Base-by-base conservation (phyloP, 2,329 filamentous ascomycete genomes). In the Trichoderma atrobrunneum region DNA sequence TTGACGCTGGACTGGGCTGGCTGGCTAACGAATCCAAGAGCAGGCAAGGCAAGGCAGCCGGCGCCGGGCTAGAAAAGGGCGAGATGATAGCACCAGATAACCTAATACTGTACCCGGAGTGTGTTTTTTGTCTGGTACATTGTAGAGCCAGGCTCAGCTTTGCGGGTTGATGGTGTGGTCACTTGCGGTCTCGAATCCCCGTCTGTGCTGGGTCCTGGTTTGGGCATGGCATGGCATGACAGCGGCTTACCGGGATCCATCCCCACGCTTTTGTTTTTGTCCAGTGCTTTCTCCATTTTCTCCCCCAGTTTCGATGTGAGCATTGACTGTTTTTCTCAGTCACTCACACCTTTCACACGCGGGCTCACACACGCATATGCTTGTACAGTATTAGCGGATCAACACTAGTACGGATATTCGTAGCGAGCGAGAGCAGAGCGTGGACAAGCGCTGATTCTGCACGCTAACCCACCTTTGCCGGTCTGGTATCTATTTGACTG, bases 151-250 rank as follows among this genome's bases (percentile, higher is more conserved):
- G 26, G 59, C 68, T 70, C 57, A 70, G 68, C 60, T 63, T 63
- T 48, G 36, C 32, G 48, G 60, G 60, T 65, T 32, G 69, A 71
- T 65, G 61, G 60, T 57, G 48, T 71, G 60, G 69, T 62, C 56
- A 30, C 67, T 62, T 21, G 39, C 32, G 67, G 34, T 65, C 61
- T 59, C 61, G 26, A 66, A 48, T 60, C 69, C 61, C 36, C 30
- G 61, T 59, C 60, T 65, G 61, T 65, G 61, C 28, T 36, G 39
- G 68, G 56, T 16, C 34, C 60, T 71, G 48, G 16, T 71, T 71
- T 64, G 43, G 60, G 68, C 68, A 64, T 57, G 68, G 68, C 39
- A 10, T 57, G 28, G 34, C 30, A 48, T 56, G 34, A 51, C 32
- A 24, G 64, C 57, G 39, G 59, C 59, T 70, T 63, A 54, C 67